These are phyloP conservation scores for sunflower (Helianthus annuus) DNA, from an alignment of 129 eudicot genomes.

Conservation along the genomic window HanXRQr2.0-SUNRISE NC_035437.2:120669670-120670169, in stretches of 20 bases:
- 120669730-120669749: slow-evolving; percentile 4
- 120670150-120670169: no score
- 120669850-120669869: slow-evolving; percentile 1
- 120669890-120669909: not conserved
- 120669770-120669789: not conserved
- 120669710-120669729: not conserved
- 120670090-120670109: not conserved
- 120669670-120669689: slow-evolving; percentile 6
- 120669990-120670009: not conserved
- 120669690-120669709: slow-evolving; percentile 19
- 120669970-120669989: not conserved
- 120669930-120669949: not conserved
- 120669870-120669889: not conserved
- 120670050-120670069: slow-evolving; percentile 3
- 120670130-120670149: no score
- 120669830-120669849: slow-evolving; percentile 2
- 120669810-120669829: slow-evolving; percentile 2
- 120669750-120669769: slow-evolving; percentile 2
- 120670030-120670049: not conserved
- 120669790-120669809: not conserved
- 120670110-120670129: not conserved
- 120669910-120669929: not conserved
- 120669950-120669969: not conserved
- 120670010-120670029: slow-evolving; percentile 3
- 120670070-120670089: not conserved